Conservation (phyloP, 2,329 filamentous ascomycete genomes). For the Aspergillus ibericus region DNA sequence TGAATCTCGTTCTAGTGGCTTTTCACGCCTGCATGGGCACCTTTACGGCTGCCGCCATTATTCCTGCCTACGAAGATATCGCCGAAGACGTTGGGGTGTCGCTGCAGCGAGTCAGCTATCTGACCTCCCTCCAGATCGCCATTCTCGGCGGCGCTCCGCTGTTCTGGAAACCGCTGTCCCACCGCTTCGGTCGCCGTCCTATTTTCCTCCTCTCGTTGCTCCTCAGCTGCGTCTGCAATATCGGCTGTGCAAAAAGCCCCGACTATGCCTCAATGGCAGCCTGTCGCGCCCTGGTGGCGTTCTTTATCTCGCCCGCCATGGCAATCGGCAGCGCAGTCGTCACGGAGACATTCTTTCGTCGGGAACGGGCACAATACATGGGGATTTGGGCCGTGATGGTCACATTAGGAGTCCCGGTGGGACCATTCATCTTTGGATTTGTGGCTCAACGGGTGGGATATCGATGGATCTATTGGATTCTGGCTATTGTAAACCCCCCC, state of each 20-base stretch:
- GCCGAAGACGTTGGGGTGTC: slow-evolving; percentile 50
- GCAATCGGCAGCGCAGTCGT: slow-evolving; percentile 57
- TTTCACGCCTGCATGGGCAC: slow-evolving; percentile 59
- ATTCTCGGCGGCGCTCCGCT: slow-evolving; percentile 54
- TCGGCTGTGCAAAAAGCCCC: slow-evolving; percentile 53
- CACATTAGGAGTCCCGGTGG: slow-evolving; percentile 48
- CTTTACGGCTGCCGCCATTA: slow-evolving; percentile 55
- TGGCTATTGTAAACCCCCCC: slow-evolving; percentile 50
- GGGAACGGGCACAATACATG: slow-evolving; percentile 54
- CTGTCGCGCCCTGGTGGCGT: slow-evolving; percentile 51
- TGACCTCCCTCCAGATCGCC: slow-evolving; percentile 55
- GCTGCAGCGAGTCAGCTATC: slow-evolving; percentile 53
- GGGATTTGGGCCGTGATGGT: slow-evolving; percentile 56
- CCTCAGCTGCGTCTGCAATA: slow-evolving; percentile 49
- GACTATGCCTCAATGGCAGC: slow-evolving; percentile 52
- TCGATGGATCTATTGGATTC: slow-evolving; percentile 58
- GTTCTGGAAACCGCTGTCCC: slow-evolving; percentile 56
- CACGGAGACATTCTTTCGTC: slow-evolving; percentile 56
- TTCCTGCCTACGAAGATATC: slow-evolving; percentile 53
- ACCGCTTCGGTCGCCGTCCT: slow-evolving; percentile 54
- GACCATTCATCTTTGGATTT: slow-evolving; percentile 34
- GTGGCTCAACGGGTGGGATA: slow-evolving; percentile 54
- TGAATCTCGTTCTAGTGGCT: slow-evolving; percentile 53
- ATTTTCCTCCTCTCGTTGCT: slow-evolving; percentile 55
- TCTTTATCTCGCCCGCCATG: slow-evolving; percentile 55